Evolutionary conservation across 2,329 filamentous ascomycete genomes (phyloP).

Genomic region (Calonectria henricotiae): DNA sequence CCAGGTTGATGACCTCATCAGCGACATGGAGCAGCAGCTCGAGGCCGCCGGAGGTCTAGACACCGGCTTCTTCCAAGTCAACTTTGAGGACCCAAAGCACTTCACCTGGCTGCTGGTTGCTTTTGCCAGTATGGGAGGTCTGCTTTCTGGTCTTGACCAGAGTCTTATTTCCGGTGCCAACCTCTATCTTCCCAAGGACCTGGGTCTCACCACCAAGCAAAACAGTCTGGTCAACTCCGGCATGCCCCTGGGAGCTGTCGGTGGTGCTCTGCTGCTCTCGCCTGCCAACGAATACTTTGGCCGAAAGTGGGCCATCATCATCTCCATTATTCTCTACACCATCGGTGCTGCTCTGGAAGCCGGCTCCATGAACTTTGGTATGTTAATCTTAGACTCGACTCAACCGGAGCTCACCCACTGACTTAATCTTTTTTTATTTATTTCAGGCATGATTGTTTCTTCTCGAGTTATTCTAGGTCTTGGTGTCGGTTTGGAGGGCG

Average conservation of each 20-base stretch:
- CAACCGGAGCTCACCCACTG: background rate
- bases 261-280: conserved; percentile 77
- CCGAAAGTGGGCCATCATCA: conserved; percentile 78
- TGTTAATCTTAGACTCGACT: background rate
- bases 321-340: conserved; percentile 80
- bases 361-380: conserved; percentile 76
- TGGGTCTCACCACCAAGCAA: conserved; percentile 70
- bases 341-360: conserved; percentile 79
- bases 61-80: conserved; percentile 68
- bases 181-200: conserved; percentile 74
- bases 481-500: conserved; percentile 81
- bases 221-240: conserved; percentile 79
- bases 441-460: conserved; percentile 75
- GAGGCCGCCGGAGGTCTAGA: conserved; percentile 55
- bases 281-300: conserved; percentile 80
- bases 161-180: conserved; percentile 82
- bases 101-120: conserved; percentile 80
- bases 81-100: conserved; percentile 72
- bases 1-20: conserved; percentile 61
- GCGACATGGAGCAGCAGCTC: conserved; percentile 62
- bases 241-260: conserved; percentile 82
- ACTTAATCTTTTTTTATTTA: background rate
- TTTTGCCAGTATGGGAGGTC: conserved; percentile 83
- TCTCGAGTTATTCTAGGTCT: conserved; percentile 79
- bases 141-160: conserved; percentile 82